These are phyloP conservation scores for Metschnikowia koreensis DNA, from an alignment of 805 yeast genomes.

Conservation along the genomic window DNA sequence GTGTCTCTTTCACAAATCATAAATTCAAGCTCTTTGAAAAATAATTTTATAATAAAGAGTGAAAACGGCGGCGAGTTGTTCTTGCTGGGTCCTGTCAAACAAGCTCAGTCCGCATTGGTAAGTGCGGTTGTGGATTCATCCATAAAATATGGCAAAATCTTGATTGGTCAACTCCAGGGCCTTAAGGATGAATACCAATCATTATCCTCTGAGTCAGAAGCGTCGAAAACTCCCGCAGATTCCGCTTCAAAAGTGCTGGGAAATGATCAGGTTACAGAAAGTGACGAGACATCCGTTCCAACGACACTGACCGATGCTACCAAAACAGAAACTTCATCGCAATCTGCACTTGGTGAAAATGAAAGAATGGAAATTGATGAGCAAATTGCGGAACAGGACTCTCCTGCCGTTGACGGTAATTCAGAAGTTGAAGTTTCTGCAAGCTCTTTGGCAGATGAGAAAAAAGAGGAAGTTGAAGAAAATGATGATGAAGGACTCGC, in stretches of 20 bases:
- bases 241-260: neutral
- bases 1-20: conserved; percentile 6
- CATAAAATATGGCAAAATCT: conserved; percentile 5
- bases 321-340: neutral
- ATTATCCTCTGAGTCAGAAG: neutral
- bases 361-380: neutral
- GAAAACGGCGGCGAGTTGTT: conserved; percentile 4
- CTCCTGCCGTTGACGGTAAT: neutral
- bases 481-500: neutral
- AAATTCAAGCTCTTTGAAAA: conserved; percentile 2
- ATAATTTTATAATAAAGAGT: neutral
- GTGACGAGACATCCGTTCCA: neutral
- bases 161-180: conserved; percentile 11
- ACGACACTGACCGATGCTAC: neutral
- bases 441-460: neutral
- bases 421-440: neutral
- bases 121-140: conserved; percentile 16
- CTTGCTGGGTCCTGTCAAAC: conserved; percentile 6
- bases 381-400: neutral
- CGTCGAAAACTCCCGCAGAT: neutral
- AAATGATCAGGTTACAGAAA: neutral
- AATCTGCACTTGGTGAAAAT: neutral
- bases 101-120: conserved; percentile 8
- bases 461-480: conserved; percentile 4
- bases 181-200: conserved; percentile 5